Conservation (phyloP, 108 stramenopile species). For the Pseudonitzschia multiseries region DNA sequence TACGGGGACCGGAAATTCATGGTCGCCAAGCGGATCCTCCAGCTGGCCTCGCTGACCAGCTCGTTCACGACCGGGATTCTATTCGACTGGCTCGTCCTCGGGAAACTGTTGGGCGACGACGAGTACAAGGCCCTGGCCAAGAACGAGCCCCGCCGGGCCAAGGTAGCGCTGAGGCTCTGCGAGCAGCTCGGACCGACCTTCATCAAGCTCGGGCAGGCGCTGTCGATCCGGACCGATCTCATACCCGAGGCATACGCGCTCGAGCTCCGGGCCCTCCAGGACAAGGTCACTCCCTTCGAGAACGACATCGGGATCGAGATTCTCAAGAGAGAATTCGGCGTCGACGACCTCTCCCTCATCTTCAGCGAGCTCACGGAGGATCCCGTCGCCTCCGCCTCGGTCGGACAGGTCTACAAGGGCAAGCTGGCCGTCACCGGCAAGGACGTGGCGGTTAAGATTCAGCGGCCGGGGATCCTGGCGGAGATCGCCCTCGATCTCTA, state of each 20-base stretch:
- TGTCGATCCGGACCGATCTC: conserved; percentile 85
- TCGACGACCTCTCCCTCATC: conserved; percentile 38
- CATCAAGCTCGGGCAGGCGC: conserved; percentile 83
- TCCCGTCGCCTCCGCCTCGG: conserved; percentile 71
- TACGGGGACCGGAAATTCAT: conserved; percentile 52
- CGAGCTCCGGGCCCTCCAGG: conserved; percentile 82
- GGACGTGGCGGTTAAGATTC: conserved; percentile 93
- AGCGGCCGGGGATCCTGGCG: conserved; percentile 88
- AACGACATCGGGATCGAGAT: conserved; percentile 56
- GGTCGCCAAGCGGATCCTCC: conserved; percentile 58
- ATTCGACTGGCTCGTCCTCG: conserved; percentile 72
- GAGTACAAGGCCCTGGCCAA: conserved; percentile 58
- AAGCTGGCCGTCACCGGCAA: conserved; percentile 40
- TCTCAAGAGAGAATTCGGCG: conserved; percentile 56
- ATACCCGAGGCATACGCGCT: conserved; percentile 77
- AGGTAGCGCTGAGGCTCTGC: conserved; percentile 57
- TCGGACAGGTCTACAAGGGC: conserved; percentile 78
- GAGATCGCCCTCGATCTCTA: conserved; percentile 91
- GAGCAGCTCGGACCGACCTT: conserved; percentile 85
- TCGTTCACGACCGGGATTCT: conserved; percentile 68
- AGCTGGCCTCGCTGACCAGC: conserved; percentile 51
- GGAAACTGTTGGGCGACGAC: conserved; percentile 61
- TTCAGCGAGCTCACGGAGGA: conserved; percentile 39
- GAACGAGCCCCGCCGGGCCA: conserved; percentile 73
- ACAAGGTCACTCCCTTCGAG: conserved; percentile 83